Percentiles rank a stretch among this genome's conserved stretches.
phyloP scores from a whole-genome alignment of 345 rosid species.

The Hevea brasiliensis region DNA sequence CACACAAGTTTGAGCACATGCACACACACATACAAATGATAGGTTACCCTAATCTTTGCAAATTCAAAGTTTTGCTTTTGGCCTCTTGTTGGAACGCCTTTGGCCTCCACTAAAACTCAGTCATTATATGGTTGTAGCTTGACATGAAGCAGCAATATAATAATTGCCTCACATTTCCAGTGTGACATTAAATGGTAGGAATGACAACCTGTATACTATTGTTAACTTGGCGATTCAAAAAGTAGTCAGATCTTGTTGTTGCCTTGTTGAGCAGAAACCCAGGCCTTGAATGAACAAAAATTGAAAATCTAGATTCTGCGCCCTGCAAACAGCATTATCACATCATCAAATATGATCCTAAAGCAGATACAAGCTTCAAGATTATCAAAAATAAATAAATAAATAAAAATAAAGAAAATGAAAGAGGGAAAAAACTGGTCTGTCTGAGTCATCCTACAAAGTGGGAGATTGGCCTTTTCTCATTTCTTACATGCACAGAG shows the following conservation, averaged over 20 bases:
- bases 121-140: neutral
- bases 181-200: neutral
- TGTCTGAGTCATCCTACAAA: neutral
- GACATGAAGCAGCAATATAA: neutral
- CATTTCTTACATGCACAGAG: neutral
- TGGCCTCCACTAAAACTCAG: neutral
- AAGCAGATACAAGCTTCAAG: neutral
- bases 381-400: no score
- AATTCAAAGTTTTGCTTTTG: neutral
- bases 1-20: neutral
- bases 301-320: conserved; percentile 68
- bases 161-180: neutral
- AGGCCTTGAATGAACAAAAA: conserved; percentile 92
- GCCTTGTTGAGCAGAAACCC: conserved; percentile 79
- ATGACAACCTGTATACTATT: conserved; percentile 75
- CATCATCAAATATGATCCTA: neutral
- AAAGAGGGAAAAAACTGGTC: neutral
- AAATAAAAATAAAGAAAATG: neutral
- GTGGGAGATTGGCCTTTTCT: neutral
- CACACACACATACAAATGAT: neutral
- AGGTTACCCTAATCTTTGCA: neutral
- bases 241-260: conserved; percentile 72
- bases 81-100: neutral
- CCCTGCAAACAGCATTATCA: conserved; percentile 50
- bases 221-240: conserved; percentile 78